Percentiles rank a stretch among this genome's conserved stretches.
Conservation (phyloP, 108 stramenopile species). For the Fistulifera solaris region DNA sequence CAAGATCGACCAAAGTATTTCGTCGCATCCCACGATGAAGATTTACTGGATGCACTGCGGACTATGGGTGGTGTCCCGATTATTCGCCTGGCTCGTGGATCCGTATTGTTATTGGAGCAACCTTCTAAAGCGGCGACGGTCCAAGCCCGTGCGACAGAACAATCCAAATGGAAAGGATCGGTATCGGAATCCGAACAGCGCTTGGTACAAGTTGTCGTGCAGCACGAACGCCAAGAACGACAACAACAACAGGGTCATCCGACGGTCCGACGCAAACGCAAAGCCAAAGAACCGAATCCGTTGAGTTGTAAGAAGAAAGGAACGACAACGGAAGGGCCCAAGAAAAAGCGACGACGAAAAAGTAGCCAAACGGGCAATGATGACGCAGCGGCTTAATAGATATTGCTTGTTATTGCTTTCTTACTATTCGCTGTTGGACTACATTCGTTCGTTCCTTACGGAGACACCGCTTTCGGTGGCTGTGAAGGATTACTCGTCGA, state of each 20-base stretch:
- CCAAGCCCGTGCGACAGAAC: slow-evolving; percentile 34
- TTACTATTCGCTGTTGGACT: too few species aligned
- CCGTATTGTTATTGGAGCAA: slow-evolving; percentile 66
- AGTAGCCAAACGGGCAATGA: too few species aligned
- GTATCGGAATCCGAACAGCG: slow-evolving; percentile 41
- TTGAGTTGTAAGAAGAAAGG: slow-evolving; percentile 55
- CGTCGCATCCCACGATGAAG: slow-evolving; percentile 73
- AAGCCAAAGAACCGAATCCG: slow-evolving; percentile 73
- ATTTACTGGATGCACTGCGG: slow-evolving; percentile 43
- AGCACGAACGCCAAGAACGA: slow-evolving; percentile 15
- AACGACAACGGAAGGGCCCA: too few species aligned
- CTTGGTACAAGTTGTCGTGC: slow-evolving; percentile 34
- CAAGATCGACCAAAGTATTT: slow-evolving; percentile 29
- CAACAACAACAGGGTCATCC: slow-evolving; percentile 20
- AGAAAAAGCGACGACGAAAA: too few species aligned
- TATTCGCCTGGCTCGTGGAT: slow-evolving; percentile 50
- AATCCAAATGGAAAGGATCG: slow-evolving; percentile 42
- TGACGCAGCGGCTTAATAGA: too few species aligned
- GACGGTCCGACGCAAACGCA: slow-evolving; percentile 30
- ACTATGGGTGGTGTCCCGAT: slow-evolving; percentile 37
- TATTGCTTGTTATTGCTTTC: too few species aligned
- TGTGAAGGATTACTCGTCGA: too few species aligned
- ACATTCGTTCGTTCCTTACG: too few species aligned
- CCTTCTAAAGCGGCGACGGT: slow-evolving; percentile 51
- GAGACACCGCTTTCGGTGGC: too few species aligned